A percentile compares a stretch with the other conserved stretches of the same genome.
These are phyloP conservation scores for Candolleomyces eurysporus DNA, from an alignment of 768 basidiomycete species.

Conservation along the genomic window DNA sequence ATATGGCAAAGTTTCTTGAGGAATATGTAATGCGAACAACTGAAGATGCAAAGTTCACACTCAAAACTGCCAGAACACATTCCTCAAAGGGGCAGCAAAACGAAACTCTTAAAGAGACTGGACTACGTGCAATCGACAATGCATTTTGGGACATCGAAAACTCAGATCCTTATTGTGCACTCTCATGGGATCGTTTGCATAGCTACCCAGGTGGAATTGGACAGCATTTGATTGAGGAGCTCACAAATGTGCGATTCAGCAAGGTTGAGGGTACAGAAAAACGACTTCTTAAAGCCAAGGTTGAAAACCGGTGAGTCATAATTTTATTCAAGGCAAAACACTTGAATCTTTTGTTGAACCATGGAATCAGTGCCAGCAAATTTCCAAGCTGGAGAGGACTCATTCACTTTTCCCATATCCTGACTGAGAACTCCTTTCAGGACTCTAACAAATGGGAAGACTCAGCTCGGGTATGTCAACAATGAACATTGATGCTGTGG, in stretches of 20 bases:
- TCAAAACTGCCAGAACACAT: too few species aligned
- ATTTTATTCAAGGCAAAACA: too few species aligned
- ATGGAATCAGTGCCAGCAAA: not conserved
- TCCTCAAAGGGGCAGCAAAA: too few species aligned
- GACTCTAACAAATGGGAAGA: constrained; percentile 24
- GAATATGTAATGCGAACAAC: not conserved
- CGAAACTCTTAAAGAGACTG: constrained; percentile 18
- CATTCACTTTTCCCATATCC: constrained; percentile 21
- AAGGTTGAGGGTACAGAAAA: not conserved
- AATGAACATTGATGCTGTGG: not conserved
- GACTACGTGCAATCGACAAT: constrained; percentile 21
- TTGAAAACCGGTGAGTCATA: too few species aligned
- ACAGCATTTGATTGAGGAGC: constrained; percentile 27
- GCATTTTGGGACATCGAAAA: constrained; percentile 33
- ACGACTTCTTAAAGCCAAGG: not conserved
- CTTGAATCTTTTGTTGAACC: too few species aligned
- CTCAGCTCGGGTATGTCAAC: not conserved
- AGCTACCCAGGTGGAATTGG: constrained; percentile 27
- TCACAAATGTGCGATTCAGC: constrained; percentile 20
- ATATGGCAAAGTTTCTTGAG: not conserved
- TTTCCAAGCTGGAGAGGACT: constrained; percentile 22
- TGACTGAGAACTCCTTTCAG: constrained; percentile 19
- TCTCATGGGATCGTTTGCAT: constrained; percentile 40
- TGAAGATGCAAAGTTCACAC: constrained; percentile 14
- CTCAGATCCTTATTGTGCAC: constrained; percentile 27